phyloP scores from a whole-genome alignment of 495 filamentous ascomycete genomes.

The Neurospora sp. region DNA sequence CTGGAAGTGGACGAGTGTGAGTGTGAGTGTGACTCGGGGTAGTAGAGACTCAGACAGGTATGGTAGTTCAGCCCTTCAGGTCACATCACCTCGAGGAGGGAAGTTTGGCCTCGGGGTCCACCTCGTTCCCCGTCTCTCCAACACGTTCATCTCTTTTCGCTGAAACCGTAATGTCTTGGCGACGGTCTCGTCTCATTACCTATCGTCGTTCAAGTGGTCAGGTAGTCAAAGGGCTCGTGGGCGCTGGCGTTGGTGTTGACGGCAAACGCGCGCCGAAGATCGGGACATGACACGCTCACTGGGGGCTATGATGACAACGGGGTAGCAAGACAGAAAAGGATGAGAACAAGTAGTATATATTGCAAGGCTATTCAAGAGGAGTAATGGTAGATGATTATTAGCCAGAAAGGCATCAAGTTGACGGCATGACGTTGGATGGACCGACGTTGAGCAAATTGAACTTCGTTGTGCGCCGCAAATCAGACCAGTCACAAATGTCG shows the following conservation, averaged over 20 bases:
- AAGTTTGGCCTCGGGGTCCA: not conserved
- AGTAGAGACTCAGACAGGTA: not conserved
- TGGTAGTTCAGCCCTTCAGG: not conserved
- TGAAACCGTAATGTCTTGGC: not conserved
- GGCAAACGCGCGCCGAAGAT: not conserved
- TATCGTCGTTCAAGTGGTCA: not conserved
- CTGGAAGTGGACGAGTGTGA: not conserved
- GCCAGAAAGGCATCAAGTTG: not conserved
- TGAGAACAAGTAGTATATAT: not conserved
- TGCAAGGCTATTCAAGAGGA: not conserved
- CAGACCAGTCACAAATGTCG: not conserved
- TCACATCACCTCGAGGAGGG: not conserved
- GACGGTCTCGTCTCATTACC: not conserved
- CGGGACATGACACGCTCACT: not conserved
- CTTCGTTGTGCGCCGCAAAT: not conserved
- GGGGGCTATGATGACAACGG: not conserved
- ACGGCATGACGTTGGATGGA: not conserved
- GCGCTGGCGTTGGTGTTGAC: not conserved
- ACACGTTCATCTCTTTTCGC: not conserved
- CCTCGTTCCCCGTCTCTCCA: not conserved
- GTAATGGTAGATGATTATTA: not conserved
- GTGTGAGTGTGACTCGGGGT: not conserved
- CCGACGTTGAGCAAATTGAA: not conserved
- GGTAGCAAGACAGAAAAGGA: not conserved
- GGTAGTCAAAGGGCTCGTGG: not conserved